Base-by-base conservation (phyloP, 345 rosid genomes). In the Gossypium thurberi region DNA sequence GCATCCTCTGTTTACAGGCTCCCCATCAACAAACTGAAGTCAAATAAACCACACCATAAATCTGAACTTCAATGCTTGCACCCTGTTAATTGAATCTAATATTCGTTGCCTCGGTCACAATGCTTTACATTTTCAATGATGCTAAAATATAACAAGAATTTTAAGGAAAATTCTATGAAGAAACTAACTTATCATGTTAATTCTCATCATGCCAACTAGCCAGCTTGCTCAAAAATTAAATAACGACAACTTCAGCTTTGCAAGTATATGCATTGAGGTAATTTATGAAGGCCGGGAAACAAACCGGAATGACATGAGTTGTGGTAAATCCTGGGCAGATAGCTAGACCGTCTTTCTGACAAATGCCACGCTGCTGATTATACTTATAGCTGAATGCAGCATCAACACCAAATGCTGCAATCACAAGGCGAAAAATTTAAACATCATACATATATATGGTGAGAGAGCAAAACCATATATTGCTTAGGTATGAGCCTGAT, bases 361-460 rank as follows among this genome's bases (percentile, higher is more conserved):
- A 94, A 73, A 87, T 65, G 50, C 96, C 98, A 75, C 78, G 88
- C 75, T 81, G 88, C 78, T 89, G 97, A 80, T 94, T 94, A 80
- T 91, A 89, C 81, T 88, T 90, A 68, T 94, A 94, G 86, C 99
- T 92, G 84, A 94, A 94, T 74, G 90, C 98, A 80, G 98, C 91
- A 83, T 94, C 99, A 50, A 92, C 95, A 58, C 99, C 98, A 81
- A 92, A 94, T 17, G 98, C 97, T 94, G 85, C 48, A 61, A 76
- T 51, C 51, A 68, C 55, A 69, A 17, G 37, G 20, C n/a, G 53
- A 72, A 72, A 71, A 70, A 11, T 20, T 17, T 47, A 74, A 65
- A 58, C 61, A 56, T 72, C 55, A 10, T 75, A 76, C 55, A 74
- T 10, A 56, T 1, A 56, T 33, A 17, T 9, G n/a, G n/a, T 17